Conservation (phyloP, 2,329 filamentous ascomycete genomes). For the Xylaria arbuscula region DNA sequence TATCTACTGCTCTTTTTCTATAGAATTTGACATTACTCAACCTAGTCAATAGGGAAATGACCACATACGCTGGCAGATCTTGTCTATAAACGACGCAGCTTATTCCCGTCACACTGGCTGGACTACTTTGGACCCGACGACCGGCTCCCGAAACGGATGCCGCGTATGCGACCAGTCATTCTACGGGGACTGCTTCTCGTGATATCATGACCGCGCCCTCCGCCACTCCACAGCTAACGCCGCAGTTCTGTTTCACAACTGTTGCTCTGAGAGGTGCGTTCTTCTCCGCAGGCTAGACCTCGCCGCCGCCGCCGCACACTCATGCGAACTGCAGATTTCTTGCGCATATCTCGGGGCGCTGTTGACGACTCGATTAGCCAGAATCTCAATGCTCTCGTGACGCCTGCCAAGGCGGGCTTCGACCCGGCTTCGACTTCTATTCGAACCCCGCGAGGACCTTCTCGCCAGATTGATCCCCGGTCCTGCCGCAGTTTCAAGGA, state of each 20-base stretch:
- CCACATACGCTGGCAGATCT: constrained; percentile 6
- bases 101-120: constrained; percentile 58
- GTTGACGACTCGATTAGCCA: constrained; percentile 95
- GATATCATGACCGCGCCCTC: constrained; percentile 61
- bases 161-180: constrained; percentile 46
- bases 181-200: constrained; percentile 36
- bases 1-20: not conserved
- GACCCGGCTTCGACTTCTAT: constrained; percentile 81
- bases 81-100: constrained; percentile 21
- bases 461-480: constrained; percentile 66
- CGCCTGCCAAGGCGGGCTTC: constrained; percentile 77
- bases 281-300: constrained; percentile 11
- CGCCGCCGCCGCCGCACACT: constrained; percentile 34
- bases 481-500: constrained; percentile 80
- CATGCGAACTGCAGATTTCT: constrained; percentile 74
- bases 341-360: constrained; percentile 82
- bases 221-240: constrained; percentile 67
- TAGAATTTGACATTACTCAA: not conserved
- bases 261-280: constrained; percentile 72
- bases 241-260: constrained; percentile 82
- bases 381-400: constrained; percentile 89
- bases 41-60: constrained; percentile 8
- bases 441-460: constrained; percentile 63
- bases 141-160: constrained; percentile 55
- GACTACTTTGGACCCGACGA: constrained; percentile 60